A percentile compares a stretch with the other conserved stretches of the same genome.
Conservation (phyloP, 306 rosid species). For the Cajanus cajan region DNA sequence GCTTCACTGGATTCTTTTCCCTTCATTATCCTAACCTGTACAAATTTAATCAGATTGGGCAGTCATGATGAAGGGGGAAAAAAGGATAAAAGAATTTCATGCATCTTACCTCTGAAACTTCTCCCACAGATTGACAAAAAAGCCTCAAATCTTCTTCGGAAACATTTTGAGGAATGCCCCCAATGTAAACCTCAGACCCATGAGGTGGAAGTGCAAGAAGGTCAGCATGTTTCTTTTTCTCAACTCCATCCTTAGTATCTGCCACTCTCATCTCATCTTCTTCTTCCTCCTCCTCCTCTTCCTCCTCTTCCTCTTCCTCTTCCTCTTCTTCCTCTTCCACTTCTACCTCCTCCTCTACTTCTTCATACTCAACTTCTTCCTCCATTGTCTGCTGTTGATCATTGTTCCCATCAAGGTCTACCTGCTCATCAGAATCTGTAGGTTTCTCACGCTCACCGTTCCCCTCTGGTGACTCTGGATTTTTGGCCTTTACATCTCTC, state of each 20-base stretch:
- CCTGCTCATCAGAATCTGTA: slow-evolving; percentile 58
- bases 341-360: slow-evolving; percentile 68
- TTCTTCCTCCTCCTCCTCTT: slow-evolving; percentile 31
- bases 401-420: slow-evolving; percentile 72
- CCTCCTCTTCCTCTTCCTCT: slow-evolving; percentile 48
- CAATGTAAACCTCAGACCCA: slow-evolving; percentile 73
- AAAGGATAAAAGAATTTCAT: slow-evolving; percentile 7
- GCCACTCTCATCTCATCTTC: slow-evolving; percentile 39
- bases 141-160: slow-evolving; percentile 62
- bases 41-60: slow-evolving; percentile 14
- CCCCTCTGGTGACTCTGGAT: slow-evolving; percentile 38
- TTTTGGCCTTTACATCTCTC: slow-evolving; percentile 32
- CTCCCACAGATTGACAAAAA: slow-evolving; percentile 68
- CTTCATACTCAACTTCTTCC: slow-evolving; percentile 75
- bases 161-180: slow-evolving; percentile 58
- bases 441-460: slow-evolving; percentile 49
- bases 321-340: slow-evolving; percentile 52
- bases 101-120: slow-evolving; percentile 57
- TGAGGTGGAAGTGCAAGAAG: slow-evolving; percentile 84
- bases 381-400: slow-evolving; percentile 59
- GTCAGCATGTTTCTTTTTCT: slow-evolving; percentile 55
- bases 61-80: neutral
- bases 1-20: slow-evolving; percentile 54
- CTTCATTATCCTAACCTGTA: slow-evolving; percentile 71
- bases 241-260: slow-evolving; percentile 33